Evolutionary conservation across 2,329 filamentous ascomycete genomes (phyloP).

Genomic region (Fusarium zealandicum): DNA sequence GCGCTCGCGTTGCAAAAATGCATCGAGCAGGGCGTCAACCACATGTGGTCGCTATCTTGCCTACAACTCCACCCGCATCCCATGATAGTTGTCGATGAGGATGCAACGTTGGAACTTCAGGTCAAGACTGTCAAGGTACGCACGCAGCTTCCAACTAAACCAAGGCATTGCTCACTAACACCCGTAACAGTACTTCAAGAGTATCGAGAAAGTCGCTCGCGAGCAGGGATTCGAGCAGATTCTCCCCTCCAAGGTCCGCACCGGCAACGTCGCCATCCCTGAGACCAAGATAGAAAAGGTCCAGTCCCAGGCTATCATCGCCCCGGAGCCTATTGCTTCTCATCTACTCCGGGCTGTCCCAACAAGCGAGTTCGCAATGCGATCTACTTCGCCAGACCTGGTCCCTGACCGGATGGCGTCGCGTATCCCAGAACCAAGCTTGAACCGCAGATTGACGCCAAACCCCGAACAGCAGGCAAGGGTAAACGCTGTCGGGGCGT

Average conservation of each 20-base stretch:
- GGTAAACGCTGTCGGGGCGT: slow-evolving; percentile 37
- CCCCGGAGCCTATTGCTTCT: slow-evolving; percentile 64
- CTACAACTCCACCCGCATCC: slow-evolving; percentile 83
- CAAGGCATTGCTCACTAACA: background rate
- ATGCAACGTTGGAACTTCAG: slow-evolving; percentile 75
- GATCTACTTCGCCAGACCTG: slow-evolving; percentile 65
- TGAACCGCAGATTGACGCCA: slow-evolving; percentile 56
- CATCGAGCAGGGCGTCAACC: slow-evolving; percentile 82
- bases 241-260: slow-evolving; percentile 63
- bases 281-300: slow-evolving; percentile 53
- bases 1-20: slow-evolving; percentile 80
- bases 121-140: slow-evolving; percentile 74
- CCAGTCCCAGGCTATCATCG: slow-evolving; percentile 54
- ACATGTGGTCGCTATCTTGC: slow-evolving; percentile 89
- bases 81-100: slow-evolving; percentile 84
- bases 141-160: slow-evolving; percentile 16
- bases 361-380: slow-evolving; percentile 61
- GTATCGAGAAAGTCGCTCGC: slow-evolving; percentile 69
- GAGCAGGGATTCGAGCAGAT: slow-evolving; percentile 65
- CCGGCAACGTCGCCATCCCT: slow-evolving; percentile 53
- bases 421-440: slow-evolving; percentile 58
- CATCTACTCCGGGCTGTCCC: slow-evolving; percentile 62
- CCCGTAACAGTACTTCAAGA: slow-evolving; percentile 68
- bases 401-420: slow-evolving; percentile 69
- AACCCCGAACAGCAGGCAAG: slow-evolving; percentile 55